A percentile compares a stretch with the other conserved stretches of the same genome.
These are phyloP conservation scores for Antitrichia curtipendula DNA, from an alignment of 225 moss, liverwort and hornwort species.

Conservation along the genomic window DNA sequence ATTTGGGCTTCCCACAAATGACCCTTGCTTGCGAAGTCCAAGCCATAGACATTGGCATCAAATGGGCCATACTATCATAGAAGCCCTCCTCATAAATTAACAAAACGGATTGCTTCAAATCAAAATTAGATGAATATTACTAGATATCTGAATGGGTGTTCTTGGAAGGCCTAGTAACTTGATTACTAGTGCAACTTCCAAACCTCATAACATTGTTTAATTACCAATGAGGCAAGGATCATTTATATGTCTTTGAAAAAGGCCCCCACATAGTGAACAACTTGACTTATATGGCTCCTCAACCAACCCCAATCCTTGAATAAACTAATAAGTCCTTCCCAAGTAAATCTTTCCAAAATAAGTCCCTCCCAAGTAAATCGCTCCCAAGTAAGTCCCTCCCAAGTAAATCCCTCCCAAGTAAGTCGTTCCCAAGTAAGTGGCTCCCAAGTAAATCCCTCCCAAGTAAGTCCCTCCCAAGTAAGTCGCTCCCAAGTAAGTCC, in stretches of 20 bases:
- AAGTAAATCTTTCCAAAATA: no score
- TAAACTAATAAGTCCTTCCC: neutral
- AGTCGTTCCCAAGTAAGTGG: no score
- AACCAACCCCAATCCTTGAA: neutral
- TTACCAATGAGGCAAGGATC: neutral
- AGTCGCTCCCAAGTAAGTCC: no score
- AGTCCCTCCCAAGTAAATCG: no score
- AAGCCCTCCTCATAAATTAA: no score
- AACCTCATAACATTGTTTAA: neutral
- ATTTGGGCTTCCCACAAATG: fast-evolving
- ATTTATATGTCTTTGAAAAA: neutral
- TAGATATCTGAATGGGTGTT: neutral
- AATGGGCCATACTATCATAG: fast-evolving
- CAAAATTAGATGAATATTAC: neutral
- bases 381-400: no score
- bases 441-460: no score
- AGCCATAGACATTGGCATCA: fast-evolving
- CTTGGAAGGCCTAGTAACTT: fast-evolving
- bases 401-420: no score
- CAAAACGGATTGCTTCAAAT: fast-evolving
- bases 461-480: no score
- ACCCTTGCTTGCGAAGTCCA: neutral
- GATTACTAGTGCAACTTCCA: fast-evolving
- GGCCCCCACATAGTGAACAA: fast-evolving
- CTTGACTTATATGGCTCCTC: no score